Conservation (phyloP, 805 yeast genomes). For the Sugiyamaella americana region DNA sequence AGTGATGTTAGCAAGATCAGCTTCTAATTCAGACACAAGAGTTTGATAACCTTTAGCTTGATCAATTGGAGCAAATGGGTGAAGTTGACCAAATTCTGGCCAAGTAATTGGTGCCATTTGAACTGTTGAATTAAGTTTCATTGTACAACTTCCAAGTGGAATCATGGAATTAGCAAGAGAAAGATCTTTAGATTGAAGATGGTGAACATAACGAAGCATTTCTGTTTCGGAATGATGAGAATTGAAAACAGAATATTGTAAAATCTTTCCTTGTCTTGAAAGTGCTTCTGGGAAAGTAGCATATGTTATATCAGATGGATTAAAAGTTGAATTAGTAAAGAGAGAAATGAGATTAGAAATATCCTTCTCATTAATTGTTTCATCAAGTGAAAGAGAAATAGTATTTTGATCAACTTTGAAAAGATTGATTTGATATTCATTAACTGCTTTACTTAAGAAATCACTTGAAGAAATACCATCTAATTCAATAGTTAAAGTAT, state of each 20-base stretch:
- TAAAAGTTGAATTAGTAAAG: constrained; percentile 40
- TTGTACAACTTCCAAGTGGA: constrained; percentile 95
- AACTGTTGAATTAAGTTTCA: constrained; percentile 93
- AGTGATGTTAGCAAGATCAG: constrained; percentile 83
- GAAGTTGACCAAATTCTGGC: constrained; percentile 85
- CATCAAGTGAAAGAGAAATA: constrained; percentile 84
- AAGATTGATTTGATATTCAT: constrained; percentile 63
- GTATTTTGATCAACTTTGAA: constrained; percentile 57
- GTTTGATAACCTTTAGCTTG: constrained; percentile 87
- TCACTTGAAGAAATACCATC: constrained; percentile 47
- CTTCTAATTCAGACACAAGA: constrained; percentile 68
- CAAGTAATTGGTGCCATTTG: constrained; percentile 92
- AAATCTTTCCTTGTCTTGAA: constrained; percentile 30
- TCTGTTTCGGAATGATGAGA: constrained; percentile 90
- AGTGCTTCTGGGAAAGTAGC: constrained; percentile 40
- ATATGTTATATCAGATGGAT: constrained; percentile 20
- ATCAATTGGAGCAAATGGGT: constrained; percentile 85
- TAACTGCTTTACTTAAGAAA: constrained; percentile 52
- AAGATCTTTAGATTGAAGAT: constrained; percentile 78
- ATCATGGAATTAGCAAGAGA: constrained; percentile 96
- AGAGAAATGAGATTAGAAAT: constrained; percentile 49
- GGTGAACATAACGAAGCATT: constrained; percentile 83
- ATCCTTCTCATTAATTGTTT: constrained; percentile 66
- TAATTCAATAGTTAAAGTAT: constrained; percentile 65
- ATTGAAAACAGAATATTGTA: constrained; percentile 75